Evolutionary conservation across 768 basidiomycete genomes (phyloP).

Genomic region (Mycena kentingensis): DNA sequence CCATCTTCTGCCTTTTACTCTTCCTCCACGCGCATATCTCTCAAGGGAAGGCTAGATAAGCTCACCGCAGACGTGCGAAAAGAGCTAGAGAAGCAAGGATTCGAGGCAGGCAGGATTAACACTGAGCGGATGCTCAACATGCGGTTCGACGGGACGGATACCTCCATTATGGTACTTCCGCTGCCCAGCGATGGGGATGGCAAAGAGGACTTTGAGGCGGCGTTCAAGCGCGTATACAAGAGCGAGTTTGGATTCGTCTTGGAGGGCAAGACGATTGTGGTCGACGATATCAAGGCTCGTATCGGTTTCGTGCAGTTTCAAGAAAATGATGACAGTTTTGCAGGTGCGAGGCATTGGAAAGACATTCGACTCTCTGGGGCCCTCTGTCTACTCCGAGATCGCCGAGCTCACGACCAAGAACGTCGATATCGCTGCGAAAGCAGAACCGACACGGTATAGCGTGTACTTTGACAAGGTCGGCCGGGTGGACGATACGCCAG

Average conservation of each 20-base stretch:
- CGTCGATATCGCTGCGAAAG: constrained; percentile 43
- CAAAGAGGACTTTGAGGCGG: constrained; percentile 71
- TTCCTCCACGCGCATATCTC: constrained; percentile 50
- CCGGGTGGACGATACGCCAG: constrained; percentile 75
- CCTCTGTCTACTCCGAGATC: constrained; percentile 78
- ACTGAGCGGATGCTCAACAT: constrained; percentile 87
- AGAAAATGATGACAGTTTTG: neutral
- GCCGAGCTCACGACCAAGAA: constrained; percentile 47
- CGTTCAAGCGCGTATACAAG: constrained; percentile 81
- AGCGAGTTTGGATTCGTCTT: constrained; percentile 91
- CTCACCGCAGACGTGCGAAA: constrained; percentile 60
- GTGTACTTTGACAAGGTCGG: constrained; percentile 86
- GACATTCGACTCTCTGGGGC: constrained; percentile 79
- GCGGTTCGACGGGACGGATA: constrained; percentile 94
- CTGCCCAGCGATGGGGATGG: constrained; percentile 47
- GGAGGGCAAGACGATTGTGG: constrained; percentile 78
- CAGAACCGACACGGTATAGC: constrained; percentile 52
- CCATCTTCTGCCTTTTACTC: constrained; percentile 83
- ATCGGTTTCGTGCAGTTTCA: neutral
- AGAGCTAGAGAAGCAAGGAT: constrained; percentile 81
- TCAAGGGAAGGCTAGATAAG: constrained; percentile 69
- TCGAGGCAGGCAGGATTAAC: constrained; percentile 68
- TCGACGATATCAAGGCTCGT: constrained; percentile 84
- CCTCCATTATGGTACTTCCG: constrained; percentile 84
- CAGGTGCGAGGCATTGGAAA: constrained; percentile 90